Base-by-base conservation (phyloP, 495 filamentous ascomycete genomes). In the Aspergillus baeticus region DNA sequence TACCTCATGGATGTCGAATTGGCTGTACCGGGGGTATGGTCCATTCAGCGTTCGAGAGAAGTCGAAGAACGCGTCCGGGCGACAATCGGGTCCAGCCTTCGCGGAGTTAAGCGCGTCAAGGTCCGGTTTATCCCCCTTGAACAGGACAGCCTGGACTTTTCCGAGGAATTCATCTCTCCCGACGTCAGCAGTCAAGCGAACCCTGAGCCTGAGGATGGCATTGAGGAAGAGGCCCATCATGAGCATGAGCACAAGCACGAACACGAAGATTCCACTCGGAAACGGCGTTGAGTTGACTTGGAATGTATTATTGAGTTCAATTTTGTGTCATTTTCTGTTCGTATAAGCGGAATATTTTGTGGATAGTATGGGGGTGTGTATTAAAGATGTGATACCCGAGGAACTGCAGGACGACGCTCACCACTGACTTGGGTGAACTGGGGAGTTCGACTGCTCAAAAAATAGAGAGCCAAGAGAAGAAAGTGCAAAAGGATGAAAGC, bases 1-100 rank as follows among this genome's bases (percentile, higher is more conserved):
- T 96, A 94, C 57, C 76, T 96, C 5, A 84, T 96, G 63, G 92
- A 97, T 61, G 59, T 98, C 23, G 90, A 94, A 63, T 68, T 97
- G 38, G 89, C 84, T 20, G 88, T 93, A 31, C 90, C 92, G 0
- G 80, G 74, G 2, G 69, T 71, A 15, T 92, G 87, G 88, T 84
- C 87, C 0, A 74, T 98, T 7, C 81, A 83, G 54, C 80, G 84
- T 29, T 84, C 85, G 0, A 70, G 80, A n/a, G 71, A 74, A 18
- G 71, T 94, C 5, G 94, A 98, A 67, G 83, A 88, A 14, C 68
- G 71, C 0, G 78, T 97, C 13, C 82, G 94, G 48, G 74, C 82
- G 20, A 77, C 74, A 31, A 78, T 96, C 17, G 90, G 89, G 2
- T 70, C 75, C 33, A 88, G 87, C 56, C 88, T 96, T 3, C 78